A percentile compares a stretch with the other conserved stretches of the same genome.
Evolutionary conservation across 1,284 basidiomycete species (phyloP).

Genomic region (Sporisorium scitamineum): DNA sequence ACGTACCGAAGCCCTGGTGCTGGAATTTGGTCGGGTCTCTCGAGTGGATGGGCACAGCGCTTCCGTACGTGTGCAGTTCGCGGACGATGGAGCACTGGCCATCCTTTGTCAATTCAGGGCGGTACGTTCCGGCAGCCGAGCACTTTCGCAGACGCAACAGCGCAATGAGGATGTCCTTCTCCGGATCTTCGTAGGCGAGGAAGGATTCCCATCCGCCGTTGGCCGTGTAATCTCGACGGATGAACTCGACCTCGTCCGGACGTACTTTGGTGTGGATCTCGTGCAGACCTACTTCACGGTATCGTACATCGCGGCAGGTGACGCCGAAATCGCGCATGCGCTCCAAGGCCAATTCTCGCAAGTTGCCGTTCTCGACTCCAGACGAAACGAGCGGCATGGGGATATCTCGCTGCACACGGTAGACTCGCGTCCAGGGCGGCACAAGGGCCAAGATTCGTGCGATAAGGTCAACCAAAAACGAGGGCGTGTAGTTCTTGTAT

Average conservation of each 20-base stretch:
- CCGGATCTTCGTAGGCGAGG: constrained; percentile 97
- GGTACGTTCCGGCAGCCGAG: constrained; percentile 93
- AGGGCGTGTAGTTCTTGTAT: constrained; percentile 99
- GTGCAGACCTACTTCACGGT: constrained; percentile 97
- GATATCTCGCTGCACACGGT: constrained; percentile 77
- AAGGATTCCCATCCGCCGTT: constrained; percentile 99
- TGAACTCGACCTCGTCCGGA: constrained; percentile 95
- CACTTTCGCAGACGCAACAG: constrained; percentile 92
- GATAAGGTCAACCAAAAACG: constrained; percentile 95
- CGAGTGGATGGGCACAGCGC: constrained; percentile 95
- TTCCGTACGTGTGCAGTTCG: constrained; percentile 98
- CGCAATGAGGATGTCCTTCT: constrained; percentile 94
- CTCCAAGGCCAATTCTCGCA: constrained; percentile 93
- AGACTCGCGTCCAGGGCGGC: constrained; percentile 98
- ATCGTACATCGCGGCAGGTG: constrained; percentile 95
- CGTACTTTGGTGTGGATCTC: constrained; percentile 98
- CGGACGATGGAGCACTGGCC: constrained; percentile 91
- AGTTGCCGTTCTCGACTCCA: constrained; percentile 98
- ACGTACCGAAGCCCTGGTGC: constrained; percentile 88
- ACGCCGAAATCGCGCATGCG: constrained; percentile 99
- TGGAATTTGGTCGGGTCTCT: constrained; percentile 88
- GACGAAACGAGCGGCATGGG: constrained; percentile 74
- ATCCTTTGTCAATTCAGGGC: constrained; percentile 86
- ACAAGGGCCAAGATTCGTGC: constrained; percentile 95
- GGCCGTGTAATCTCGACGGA: constrained; percentile 94